Conservation (phyloP, 257 asterid genomes). For the Jacaranda mimosifolia region DNA sequence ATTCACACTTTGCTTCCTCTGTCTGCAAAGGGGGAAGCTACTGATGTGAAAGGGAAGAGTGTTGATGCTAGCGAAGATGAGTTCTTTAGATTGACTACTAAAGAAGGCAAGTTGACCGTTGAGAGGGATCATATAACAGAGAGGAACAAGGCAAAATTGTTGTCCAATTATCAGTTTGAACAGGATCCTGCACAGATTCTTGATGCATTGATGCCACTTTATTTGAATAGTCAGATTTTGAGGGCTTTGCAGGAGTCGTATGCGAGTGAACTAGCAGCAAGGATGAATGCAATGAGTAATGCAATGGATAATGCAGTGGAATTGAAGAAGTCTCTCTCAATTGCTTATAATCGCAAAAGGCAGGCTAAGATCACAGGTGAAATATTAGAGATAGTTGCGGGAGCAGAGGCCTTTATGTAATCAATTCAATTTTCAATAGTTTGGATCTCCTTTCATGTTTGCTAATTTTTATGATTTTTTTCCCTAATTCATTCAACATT, state of each 20-base stretch:
- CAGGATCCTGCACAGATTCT: constrained; percentile 89
- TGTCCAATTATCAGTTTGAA: constrained; percentile 66
- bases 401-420: constrained; percentile 66
- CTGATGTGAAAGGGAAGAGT: constrained; percentile 60
- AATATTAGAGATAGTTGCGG: constrained; percentile 77
- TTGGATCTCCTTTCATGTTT: constrained; percentile 8
- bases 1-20: constrained; percentile 73
- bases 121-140: constrained; percentile 56
- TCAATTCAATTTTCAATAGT: constrained; percentile 10
- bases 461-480: not conserved
- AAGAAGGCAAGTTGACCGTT: constrained; percentile 66
- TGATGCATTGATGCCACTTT: constrained; percentile 84
- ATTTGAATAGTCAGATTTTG: constrained; percentile 81
- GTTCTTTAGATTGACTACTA: constrained; percentile 71
- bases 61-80: constrained; percentile 68
- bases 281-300: constrained; percentile 83
- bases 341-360: constrained; percentile 68
- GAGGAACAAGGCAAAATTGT: constrained; percentile 29
- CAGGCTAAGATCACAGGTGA: constrained; percentile 83
- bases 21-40: constrained; percentile 42
- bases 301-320: constrained; percentile 80
- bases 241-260: constrained; percentile 86
- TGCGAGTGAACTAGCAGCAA: constrained; percentile 75
- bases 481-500: constrained; percentile 10
- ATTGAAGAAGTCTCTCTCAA: constrained; percentile 65